Evolutionary conservation across 441 rosid genomes (phyloP), one percentile per base, ranked within the genome.

Genomic region (Lepidium campestre): DNA sequence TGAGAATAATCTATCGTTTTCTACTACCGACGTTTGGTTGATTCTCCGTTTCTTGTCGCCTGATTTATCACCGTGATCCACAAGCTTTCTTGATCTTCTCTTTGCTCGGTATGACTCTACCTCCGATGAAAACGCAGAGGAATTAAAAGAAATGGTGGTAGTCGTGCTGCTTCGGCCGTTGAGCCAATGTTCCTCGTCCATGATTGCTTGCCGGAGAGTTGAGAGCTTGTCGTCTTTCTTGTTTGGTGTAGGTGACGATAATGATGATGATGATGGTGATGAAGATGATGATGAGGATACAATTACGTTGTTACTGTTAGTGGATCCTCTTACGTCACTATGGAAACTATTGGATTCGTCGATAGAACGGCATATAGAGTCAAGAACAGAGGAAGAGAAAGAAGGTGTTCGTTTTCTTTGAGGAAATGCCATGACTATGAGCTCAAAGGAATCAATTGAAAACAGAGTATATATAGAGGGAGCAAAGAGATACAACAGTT

Each of bases 371-470:
- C 77, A 84, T 45, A 90, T 81, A 19, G 92, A 68, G 27, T 90
- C 97, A 13, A 90, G 90, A 40, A 90, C 81, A 40, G 88, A 79
- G 4, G 97, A 90, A 70, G 97, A 90, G 80, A 90, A 90, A 44
- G 97, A 90, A 27, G 92, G 92, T 57, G 92, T 80, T 75, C 89
- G 76, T 66, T 86, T 85, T 39, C 81, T 80, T n/a, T 75, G 91
- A 66, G 83, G 80, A 36, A 75, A 12, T 1, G 82, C 37, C 72
- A 57, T 57, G 15, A 57, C 14, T 45, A 18, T 22, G 47, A 36
- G 15, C 29, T 35, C 13, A 13, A 27, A 57, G 35, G 36, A 7
- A n/a, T 63, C 72, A 32, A 14, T 20, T 32, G 40, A 12, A 25
- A 9, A 44, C 15, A 59, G 9, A 72, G 14, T 31, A 41, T 17